These are phyloP conservation scores for Penicillium fimorum DNA, from an alignment of 495 filamentous ascomycete genomes.

Conservation along the genomic window DNA sequence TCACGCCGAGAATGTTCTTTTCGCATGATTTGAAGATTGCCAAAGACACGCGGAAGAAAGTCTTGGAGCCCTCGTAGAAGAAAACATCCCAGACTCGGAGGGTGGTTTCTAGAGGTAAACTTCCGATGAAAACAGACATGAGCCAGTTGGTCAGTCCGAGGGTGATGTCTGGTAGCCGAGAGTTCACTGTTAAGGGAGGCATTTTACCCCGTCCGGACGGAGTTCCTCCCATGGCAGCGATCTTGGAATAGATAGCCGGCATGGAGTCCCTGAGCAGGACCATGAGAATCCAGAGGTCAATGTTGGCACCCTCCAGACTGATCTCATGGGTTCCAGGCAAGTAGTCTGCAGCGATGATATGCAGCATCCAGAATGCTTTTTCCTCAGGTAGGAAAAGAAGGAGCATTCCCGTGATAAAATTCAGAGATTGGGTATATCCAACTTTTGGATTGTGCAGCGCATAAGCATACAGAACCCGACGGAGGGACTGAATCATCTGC, in stretches of 20 bases:
- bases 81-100: slow-evolving; percentile 93
- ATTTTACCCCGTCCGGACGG: slow-evolving; percentile 43
- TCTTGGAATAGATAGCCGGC: slow-evolving; percentile 83
- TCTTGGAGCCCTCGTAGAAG: slow-evolving; percentile 94
- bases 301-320: slow-evolving; percentile 87
- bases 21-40: slow-evolving; percentile 93
- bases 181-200: slow-evolving; percentile 48
- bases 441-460: slow-evolving; percentile 84
- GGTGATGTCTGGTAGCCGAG: slow-evolving; percentile 81
- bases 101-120: slow-evolving; percentile 83
- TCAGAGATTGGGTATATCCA: slow-evolving; percentile 95
- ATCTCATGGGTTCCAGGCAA: slow-evolving; percentile 92
- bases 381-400: slow-evolving; percentile 90
- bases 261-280: slow-evolving; percentile 74
- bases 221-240: slow-evolving; percentile 68
- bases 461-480: slow-evolving; percentile 85
- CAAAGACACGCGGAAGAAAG: slow-evolving; percentile 89
- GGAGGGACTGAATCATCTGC: slow-evolving; percentile 72
- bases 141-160: slow-evolving; percentile 97
- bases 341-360: slow-evolving; percentile 84
- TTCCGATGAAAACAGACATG: slow-evolving; percentile 95
- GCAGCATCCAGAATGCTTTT: slow-evolving; percentile 90
- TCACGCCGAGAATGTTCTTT: slow-evolving; percentile 71
- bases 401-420: slow-evolving; percentile 95
- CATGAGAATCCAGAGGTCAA: slow-evolving; percentile 95